Evolutionary conservation across 768 basidiomycete genomes (phyloP).

Genomic region (Leccinum pellstonianum): DNA sequence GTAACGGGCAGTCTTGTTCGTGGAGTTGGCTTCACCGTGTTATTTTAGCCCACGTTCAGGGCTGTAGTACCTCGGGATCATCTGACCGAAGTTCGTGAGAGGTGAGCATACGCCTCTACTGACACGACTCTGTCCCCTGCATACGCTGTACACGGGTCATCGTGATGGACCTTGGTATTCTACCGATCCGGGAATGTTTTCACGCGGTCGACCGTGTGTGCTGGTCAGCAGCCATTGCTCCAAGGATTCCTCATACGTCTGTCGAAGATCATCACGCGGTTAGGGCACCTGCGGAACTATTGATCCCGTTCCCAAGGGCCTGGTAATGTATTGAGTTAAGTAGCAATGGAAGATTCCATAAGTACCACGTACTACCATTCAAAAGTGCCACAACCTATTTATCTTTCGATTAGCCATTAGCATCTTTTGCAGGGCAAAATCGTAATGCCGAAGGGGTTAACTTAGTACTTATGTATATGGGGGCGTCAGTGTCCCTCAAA

Average conservation of each 20-base stretch:
- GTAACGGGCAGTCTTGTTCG: neutral
- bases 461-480: no score
- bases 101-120: neutral
- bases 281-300: neutral
- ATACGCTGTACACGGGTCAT: neutral
- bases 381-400: neutral
- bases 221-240: neutral
- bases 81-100: neutral
- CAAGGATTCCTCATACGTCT: neutral
- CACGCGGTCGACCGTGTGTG: neutral
- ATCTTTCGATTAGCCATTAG: neutral
- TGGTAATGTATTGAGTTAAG: neutral
- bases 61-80: neutral
- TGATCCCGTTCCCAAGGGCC: neutral
- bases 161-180: neutral
- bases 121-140: neutral
- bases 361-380: neutral
- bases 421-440: neutral
- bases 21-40: neutral
- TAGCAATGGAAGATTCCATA: neutral
- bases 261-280: neutral
- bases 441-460: neutral
- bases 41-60: neutral
- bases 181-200: neutral
- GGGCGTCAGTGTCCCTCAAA: no score